Base-by-base conservation (phyloP, 805 yeast genomes). In the Scheffersomyces spartinae region DNA sequence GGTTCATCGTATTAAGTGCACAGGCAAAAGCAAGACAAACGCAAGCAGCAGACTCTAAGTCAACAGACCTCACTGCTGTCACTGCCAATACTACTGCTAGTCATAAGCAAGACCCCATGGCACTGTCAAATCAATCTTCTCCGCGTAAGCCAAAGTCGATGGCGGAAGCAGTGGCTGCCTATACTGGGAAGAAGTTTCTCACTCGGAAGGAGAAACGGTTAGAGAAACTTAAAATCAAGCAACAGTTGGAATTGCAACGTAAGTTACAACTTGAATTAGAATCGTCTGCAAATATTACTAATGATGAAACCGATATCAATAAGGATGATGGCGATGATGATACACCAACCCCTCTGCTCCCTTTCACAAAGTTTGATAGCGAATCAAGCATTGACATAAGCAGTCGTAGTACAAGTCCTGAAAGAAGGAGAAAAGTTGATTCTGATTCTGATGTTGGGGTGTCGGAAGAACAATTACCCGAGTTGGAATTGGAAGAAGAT, bases 141-240 rank as follows among this genome's bases (percentile, higher is more conserved):
- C n/a, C n/a, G n/a, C n/a, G n/a, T n/a, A 49, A 55, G 37, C 69
- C 71, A 9, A 56, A 42, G 29, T 63, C 71, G 11, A 55, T 68
- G 65, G 74, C 73, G 7, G 74, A 68, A 42, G 76, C 76, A 7
- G 66, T 72, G 16, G 72, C 73, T 8, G 61, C 68, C 6, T 69
- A 69, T 41, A 60, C 75, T 1, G 72, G 74, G 15, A 68, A 68
- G 30, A 64, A 59, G 38, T 70, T 68, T 30, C 45, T 67, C 34
- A 57, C 67, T 5, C 68, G 65, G 39, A 61, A 62, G 17, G 61
- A 64, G 30, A 60, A 55, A 30, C 49, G 42, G 35, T 42, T 38
- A 20, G 42, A 44, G 29, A 45, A 43, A 33, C 26, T 35, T 32
- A 28, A 27, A 31, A n/a, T n/a, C n/a, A n/a, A n/a, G n/a, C n/a